Evolutionary conservation across 352 stramenopile genomes (phyloP).

Genomic region (Phytophthora litchii): DNA sequence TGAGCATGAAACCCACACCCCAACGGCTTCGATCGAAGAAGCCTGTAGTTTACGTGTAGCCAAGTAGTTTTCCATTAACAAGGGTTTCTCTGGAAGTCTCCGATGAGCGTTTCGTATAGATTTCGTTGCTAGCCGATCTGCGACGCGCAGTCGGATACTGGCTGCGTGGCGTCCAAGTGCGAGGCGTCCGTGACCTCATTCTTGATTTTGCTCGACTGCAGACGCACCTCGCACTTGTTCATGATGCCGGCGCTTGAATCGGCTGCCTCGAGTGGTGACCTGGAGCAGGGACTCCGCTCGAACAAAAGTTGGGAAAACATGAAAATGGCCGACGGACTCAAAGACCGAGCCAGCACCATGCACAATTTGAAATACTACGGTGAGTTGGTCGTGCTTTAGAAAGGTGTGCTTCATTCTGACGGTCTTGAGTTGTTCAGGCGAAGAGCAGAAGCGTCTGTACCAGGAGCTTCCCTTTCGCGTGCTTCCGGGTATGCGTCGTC

Average conservation of each 20-base stretch:
- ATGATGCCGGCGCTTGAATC: constrained; percentile 13
- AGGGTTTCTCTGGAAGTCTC: constrained; percentile 1
- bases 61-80: background rate
- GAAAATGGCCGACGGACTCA: constrained; percentile 65
- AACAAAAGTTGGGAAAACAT: constrained; percentile 64
- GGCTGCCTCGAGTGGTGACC: constrained; percentile 10
- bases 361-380: constrained; percentile 74
- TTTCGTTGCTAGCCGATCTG: constrained; percentile 15
- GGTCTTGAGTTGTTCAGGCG: constrained; percentile 31
- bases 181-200: constrained; percentile 10
- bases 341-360: constrained; percentile 70
- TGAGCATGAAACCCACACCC: background rate
- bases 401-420: background rate
- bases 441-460: constrained; percentile 74
- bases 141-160: constrained; percentile 31
- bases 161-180: constrained; percentile 14
- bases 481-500: constrained; percentile 63
- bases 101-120: constrained; percentile 4
- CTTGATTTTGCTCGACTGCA: constrained; percentile 10
- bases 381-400: constrained; percentile 11
- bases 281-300: constrained; percentile 21
- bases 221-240: background rate
- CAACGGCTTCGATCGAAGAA: background rate
- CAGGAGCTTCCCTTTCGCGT: constrained; percentile 73
- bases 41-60: background rate